A percentile compares a stretch with the other conserved stretches of the same genome.
Conservation (phyloP, 345 rosid genomes). For the Hirschfeldia incana region DNA sequence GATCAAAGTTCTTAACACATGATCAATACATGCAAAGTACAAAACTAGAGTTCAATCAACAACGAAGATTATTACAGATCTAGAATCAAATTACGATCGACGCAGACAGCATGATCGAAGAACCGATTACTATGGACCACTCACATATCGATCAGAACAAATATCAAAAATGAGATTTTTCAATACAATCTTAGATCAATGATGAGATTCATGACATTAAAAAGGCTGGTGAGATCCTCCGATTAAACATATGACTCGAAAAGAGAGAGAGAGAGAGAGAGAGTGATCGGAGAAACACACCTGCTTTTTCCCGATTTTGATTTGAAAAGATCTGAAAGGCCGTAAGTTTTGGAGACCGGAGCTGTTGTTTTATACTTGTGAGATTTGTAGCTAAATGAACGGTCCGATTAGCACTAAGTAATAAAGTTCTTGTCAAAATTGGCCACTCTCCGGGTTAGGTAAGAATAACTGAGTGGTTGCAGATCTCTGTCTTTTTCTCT, state of each 20-base stretch:
- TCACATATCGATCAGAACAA: slow-evolving; percentile 16
- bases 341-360: neutral
- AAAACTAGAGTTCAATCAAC: neutral
- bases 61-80: slow-evolving; percentile 10
- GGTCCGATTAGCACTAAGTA: slow-evolving; percentile 33
- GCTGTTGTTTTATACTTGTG: neutral
- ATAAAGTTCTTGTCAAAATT: slow-evolving; percentile 13
- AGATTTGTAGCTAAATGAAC: slow-evolving; percentile 25
- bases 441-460: slow-evolving; percentile 37
- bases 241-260: neutral
- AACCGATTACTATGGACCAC: neutral
- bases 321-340: neutral
- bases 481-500: neutral
- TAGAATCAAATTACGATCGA: neutral
- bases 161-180: neutral
- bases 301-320: neutral
- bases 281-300: slow-evolving; percentile 21
- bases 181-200: slow-evolving; percentile 4
- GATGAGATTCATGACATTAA: neutral
- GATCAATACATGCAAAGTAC: neutral
- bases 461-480: slow-evolving; percentile 21
- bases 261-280: neutral
- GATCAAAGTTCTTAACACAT: neutral
- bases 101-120: neutral
- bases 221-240: neutral